Evolutionary conservation across 805 yeast genomes (phyloP).

Genomic region (Pachysolen tannophilus): DNA sequence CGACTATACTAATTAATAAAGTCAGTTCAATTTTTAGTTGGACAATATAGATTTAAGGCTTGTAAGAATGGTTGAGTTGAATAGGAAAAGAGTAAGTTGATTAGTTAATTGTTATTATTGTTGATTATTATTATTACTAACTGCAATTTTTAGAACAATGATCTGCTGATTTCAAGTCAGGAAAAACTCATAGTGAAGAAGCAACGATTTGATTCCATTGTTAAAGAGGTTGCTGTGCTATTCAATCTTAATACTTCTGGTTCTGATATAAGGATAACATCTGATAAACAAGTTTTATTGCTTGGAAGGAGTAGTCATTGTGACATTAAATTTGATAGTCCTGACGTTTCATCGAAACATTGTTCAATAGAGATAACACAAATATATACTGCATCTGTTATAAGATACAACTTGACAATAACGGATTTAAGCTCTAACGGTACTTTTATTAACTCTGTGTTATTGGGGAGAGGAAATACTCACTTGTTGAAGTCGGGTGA

Average conservation of each 20-base stretch:
- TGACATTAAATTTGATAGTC: conserved; percentile 35
- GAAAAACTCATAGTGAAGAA: conserved; percentile 1
- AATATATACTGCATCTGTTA: conserved; percentile 19
- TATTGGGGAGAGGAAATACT: conserved; percentile 39
- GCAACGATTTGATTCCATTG: background rate
- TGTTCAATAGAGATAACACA: conserved; percentile 42
- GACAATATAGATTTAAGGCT: too few species aligned
- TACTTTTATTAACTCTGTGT: conserved; percentile 52
- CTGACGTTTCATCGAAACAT: conserved; percentile 60
- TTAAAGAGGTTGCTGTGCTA: conserved; percentile 4
- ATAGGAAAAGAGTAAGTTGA: conserved; percentile 7
- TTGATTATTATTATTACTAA: background rate
- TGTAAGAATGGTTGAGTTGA: conserved; percentile 9
- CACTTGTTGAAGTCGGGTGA: conserved; percentile 56
- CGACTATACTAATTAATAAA: too few species aligned
- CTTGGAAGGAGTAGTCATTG: conserved; percentile 55
- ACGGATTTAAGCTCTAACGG: conserved; percentile 61
- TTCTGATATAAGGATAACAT: background rate
- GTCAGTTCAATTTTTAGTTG: too few species aligned
- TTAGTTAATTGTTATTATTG: background rate
- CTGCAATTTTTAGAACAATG: background rate
- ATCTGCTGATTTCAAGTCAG: background rate
- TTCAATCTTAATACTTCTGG: conserved; percentile 4
- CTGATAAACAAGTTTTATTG: conserved; percentile 1
- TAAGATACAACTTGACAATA: conserved; percentile 33